phyloP scores from a whole-genome alignment of 2,329 filamentous ascomycete species.

The Aspergillus neoniger region DNA sequence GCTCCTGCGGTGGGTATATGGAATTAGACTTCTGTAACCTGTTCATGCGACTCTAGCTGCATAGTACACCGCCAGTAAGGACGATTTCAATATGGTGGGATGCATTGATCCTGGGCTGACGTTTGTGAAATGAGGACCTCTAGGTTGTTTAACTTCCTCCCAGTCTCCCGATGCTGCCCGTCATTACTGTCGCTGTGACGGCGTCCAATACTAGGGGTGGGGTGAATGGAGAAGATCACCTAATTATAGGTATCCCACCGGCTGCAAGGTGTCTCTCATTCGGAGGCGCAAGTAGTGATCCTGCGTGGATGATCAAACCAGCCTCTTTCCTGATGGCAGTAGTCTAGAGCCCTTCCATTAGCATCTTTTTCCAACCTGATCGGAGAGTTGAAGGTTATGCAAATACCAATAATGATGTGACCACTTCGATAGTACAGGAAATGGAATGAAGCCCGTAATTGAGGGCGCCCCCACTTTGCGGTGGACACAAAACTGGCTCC shows the following conservation, averaged over 20 bases:
- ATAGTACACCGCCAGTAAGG: conserved; percentile 6
- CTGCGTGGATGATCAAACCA: not conserved
- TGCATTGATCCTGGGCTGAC: not conserved
- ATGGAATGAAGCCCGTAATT: not conserved
- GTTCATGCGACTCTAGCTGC: conserved; percentile 2
- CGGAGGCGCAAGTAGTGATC: not conserved
- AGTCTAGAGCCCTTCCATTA: not conserved
- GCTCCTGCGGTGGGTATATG: not conserved
- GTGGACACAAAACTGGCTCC: not conserved
- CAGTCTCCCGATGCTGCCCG: not conserved
- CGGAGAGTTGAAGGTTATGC: not conserved
- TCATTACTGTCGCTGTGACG: not conserved
- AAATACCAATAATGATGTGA: not conserved
- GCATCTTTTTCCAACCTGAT: not conserved
- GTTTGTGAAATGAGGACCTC: not conserved
- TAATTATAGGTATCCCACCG: not conserved
- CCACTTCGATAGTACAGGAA: not conserved
- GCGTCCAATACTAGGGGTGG: conserved; percentile 1
- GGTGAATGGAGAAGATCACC: conserved; percentile 4
- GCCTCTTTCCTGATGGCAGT: not conserved
- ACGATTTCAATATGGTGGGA: not conserved
- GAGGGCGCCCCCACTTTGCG: not conserved
- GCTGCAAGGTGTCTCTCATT: conserved; percentile 1
- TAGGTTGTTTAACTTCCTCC: no score
- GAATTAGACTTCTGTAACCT: not conserved